Percentiles rank a stretch among this genome's conserved stretches.
phyloP scores from a whole-genome alignment of 768 basidiomycete genomes.

The Rossbeevera mucosa region DNA sequence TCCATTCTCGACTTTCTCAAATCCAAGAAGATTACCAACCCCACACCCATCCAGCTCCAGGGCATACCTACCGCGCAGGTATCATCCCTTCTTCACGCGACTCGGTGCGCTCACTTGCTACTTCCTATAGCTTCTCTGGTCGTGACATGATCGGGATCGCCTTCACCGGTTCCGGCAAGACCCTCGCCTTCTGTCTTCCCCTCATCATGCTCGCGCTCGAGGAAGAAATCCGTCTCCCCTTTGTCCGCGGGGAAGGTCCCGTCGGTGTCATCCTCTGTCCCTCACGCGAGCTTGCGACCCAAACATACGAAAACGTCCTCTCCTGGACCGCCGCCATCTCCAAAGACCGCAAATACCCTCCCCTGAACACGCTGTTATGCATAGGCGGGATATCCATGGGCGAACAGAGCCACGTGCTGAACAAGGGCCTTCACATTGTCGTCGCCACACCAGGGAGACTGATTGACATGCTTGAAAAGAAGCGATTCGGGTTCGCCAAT shows the following conservation, averaged over 20 bases:
- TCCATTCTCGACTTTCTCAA: conserved; percentile 79
- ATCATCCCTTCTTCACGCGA: not conserved
- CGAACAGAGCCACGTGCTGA: conserved; percentile 90
- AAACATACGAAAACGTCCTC: conserved; percentile 93
- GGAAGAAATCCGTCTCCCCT: conserved; percentile 87
- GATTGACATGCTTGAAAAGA: conserved; percentile 98
- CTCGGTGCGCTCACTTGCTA: conserved; percentile 3
- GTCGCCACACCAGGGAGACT: conserved; percentile 95
- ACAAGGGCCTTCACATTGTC: conserved; percentile 90
- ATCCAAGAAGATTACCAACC: conserved; percentile 76
- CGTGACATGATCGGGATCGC: conserved; percentile 99
- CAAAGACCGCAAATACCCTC: conserved; percentile 79
- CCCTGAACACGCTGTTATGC: conserved; percentile 82
- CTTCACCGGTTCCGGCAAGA: conserved; percentile 98
- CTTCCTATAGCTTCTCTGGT: conserved; percentile 69
- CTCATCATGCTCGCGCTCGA: conserved; percentile 95
- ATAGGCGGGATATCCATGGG: conserved; percentile 99
- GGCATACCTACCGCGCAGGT: conserved; percentile 92
- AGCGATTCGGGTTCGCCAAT: conserved; percentile 82
- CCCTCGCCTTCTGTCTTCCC: conserved; percentile 96
- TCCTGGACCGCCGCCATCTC: conserved; percentile 80
- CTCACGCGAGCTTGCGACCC: conserved; percentile 92
- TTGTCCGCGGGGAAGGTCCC: conserved; percentile 91
- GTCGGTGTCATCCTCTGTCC: conserved; percentile 97
- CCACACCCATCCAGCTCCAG: conserved; percentile 96